These are phyloP conservation scores for Cytospora chrysosperma DNA, from an alignment of 2,329 filamentous ascomycete species.

Conservation along the genomic window DNA sequence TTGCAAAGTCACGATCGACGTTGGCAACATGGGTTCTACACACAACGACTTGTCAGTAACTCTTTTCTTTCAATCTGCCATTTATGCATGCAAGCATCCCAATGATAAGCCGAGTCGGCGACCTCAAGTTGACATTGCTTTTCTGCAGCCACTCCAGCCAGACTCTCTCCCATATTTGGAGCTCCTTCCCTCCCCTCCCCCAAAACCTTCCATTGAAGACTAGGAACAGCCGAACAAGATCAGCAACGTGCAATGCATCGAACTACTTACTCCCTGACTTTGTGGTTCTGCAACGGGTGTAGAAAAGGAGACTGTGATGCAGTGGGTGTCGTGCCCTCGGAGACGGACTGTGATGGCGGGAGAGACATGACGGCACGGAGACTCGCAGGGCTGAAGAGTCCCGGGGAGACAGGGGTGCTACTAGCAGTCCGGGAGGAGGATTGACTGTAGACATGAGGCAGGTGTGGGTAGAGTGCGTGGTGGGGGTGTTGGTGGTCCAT, in stretches of 20 bases:
- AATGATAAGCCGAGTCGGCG: background rate
- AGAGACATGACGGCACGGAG: conserved; percentile 42
- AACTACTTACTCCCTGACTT: conserved; percentile 71
- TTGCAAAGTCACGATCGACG: conserved; percentile 83
- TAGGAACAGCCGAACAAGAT: background rate
- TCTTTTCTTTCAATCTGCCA: background rate
- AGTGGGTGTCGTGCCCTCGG: conserved; percentile 55
- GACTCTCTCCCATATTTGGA: background rate
- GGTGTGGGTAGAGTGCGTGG: conserved; percentile 34
- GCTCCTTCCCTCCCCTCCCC: background rate
- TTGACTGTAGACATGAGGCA: conserved; percentile 37
- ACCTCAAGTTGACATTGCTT: background rate
- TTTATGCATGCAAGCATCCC: background rate
- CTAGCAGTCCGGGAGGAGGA: conserved; percentile 48
- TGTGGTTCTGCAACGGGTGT: conserved; percentile 70
- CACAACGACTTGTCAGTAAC: conserved; percentile 7
- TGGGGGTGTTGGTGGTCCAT: conserved; percentile 33
- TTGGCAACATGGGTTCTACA: conserved; percentile 81
- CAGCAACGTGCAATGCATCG: conserved; percentile 8
- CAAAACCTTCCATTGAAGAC: background rate
- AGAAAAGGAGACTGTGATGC: conserved; percentile 59
- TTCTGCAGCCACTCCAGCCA: background rate
- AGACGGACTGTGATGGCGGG: conserved; percentile 42
- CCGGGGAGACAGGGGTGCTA: conserved; percentile 60
- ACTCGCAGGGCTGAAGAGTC: conserved; percentile 57